Conservation (phyloP, 129 eudicot species). For the Gnaphalium uliginosum region DNA sequence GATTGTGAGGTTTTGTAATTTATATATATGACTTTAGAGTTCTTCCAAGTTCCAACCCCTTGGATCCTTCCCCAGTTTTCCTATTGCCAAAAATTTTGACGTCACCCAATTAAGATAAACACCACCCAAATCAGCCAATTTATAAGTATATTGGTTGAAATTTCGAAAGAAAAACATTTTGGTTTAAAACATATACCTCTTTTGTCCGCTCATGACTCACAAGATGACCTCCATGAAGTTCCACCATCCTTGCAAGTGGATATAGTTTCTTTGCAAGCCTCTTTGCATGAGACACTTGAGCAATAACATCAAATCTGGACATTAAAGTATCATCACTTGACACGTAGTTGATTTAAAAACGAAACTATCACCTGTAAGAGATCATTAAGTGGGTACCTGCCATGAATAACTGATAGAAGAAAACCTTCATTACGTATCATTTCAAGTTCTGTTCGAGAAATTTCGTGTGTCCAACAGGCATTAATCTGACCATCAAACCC, state of each 20-base stretch:
- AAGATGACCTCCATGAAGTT: slow-evolving; percentile 95
- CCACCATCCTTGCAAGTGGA: slow-evolving; percentile 82
- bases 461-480: slow-evolving; percentile 94
- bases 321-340: slow-evolving; percentile 15
- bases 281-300: slow-evolving; percentile 85
- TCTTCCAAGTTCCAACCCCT: too few species aligned
- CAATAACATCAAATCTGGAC: slow-evolving; percentile 78
- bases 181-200: slow-evolving; percentile 57
- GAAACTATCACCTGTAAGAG: slow-evolving; percentile 12
- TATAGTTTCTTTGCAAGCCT: slow-evolving; percentile 74
- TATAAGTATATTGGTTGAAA: too few species aligned
- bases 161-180: background rate
- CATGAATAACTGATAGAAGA: slow-evolving; percentile 82
- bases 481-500: slow-evolving; percentile 95
- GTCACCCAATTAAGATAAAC: background rate
- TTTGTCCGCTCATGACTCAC: slow-evolving; percentile 74
- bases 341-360: background rate
- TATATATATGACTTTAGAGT: background rate
- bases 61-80: too few species aligned
- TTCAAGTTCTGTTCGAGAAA: slow-evolving; percentile 63
- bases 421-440: slow-evolving; percentile 63
- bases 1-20: background rate
- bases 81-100: too few species aligned
- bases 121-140: too few species aligned
- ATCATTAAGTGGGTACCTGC: slow-evolving; percentile 55